phyloP scores from a whole-genome alignment of 108 stramenopile genomes.

The Aureococcus anophagefferens region DNA sequence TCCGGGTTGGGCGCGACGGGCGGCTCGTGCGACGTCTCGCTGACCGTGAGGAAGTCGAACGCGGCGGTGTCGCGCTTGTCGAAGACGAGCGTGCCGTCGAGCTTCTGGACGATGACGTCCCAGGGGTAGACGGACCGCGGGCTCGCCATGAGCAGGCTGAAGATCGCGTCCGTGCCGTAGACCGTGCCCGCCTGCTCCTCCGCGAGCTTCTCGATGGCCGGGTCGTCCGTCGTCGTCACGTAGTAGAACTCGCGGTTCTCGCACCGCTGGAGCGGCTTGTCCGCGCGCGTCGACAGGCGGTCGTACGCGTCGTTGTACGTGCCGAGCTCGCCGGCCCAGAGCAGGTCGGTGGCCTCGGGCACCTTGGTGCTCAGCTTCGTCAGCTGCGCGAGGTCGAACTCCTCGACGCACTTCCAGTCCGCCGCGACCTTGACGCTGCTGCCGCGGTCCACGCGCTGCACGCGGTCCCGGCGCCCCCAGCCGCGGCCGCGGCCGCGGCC shows the following conservation, averaged over 20 bases:
- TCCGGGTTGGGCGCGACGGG: constrained; percentile 38
- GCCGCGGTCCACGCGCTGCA: constrained; percentile 45
- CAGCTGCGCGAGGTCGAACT: constrained; percentile 80
- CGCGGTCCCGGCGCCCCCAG: constrained; percentile 37
- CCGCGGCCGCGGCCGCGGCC: constrained; percentile 35
- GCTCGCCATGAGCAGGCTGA: constrained; percentile 91
- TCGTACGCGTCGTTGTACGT: constrained; percentile 87
- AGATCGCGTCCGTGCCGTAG: constrained; percentile 88
- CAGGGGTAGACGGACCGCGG: constrained; percentile 89
- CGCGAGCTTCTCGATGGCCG: constrained; percentile 80
- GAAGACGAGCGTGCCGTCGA: constrained; percentile 75
- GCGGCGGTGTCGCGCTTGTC: constrained; percentile 88
- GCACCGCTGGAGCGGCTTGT: constrained; percentile 57
- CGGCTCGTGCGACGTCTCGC: constrained; percentile 71
- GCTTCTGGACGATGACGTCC: constrained; percentile 90
- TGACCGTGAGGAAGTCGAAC: constrained; percentile 86
- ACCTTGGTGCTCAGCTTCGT: constrained; percentile 50
- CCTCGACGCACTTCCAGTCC: constrained; percentile 81
- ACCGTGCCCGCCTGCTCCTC: constrained; percentile 81
- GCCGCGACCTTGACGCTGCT: constrained; percentile 75
- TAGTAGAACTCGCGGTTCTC: constrained; percentile 84
- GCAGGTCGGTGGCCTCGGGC: constrained; percentile 56
- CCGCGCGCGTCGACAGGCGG: constrained; percentile 52
- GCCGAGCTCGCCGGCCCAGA: constrained; percentile 85
- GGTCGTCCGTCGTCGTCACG: constrained; percentile 94